Conservation (phyloP, 2,329 filamentous ascomycete species). For the Pseudopithomyces maydicus region DNA sequence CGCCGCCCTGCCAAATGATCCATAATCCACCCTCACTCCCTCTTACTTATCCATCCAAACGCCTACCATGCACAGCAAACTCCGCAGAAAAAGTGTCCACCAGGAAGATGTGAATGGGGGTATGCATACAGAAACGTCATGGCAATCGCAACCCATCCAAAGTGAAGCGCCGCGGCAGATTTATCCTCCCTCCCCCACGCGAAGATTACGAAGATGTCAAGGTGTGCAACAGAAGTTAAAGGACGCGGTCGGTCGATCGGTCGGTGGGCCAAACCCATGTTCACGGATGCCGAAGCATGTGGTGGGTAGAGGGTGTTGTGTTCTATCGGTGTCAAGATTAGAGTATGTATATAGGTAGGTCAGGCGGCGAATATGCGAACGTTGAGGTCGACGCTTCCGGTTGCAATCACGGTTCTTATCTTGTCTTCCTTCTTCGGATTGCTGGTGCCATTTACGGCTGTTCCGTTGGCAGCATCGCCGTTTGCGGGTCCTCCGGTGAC, state of each 20-base stretch:
- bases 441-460: constrained; percentile 47
- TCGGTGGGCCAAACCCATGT: background rate
- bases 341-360: constrained; percentile 8
- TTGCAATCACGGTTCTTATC: constrained; percentile 85
- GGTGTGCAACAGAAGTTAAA: too few species aligned
- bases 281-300: background rate
- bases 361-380: constrained; percentile 76
- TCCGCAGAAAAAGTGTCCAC: background rate
- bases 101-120: background rate
- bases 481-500: constrained; percentile 61
- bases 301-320: background rate
- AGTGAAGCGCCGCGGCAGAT: background rate
- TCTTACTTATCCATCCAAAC: background rate
- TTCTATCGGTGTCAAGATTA: background rate
- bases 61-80: background rate
- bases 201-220: background rate
- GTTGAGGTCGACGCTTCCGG: constrained; percentile 81
- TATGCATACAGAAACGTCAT: background rate
- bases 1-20: background rate
- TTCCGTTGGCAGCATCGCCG: constrained; percentile 49
- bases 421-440: constrained; percentile 58
- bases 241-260: too few species aligned
- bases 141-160: background rate
- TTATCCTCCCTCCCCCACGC: background rate
- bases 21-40: background rate